Base-by-base conservation (phyloP, 2,329 filamentous ascomycete genomes). In the Coniosporium tulheliwenetii region DNA sequence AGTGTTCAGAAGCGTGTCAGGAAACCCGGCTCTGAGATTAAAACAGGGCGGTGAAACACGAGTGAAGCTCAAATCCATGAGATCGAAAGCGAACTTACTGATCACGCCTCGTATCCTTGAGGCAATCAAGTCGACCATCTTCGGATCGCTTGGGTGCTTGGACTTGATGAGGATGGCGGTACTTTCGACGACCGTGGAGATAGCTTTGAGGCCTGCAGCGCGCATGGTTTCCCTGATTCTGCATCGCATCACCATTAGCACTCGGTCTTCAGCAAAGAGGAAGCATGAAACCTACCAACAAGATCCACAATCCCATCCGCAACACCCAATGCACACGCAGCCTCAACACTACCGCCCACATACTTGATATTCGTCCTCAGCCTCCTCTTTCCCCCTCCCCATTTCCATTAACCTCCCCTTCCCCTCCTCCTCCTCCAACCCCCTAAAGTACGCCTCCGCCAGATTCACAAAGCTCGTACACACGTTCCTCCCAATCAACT, bases 151-250 rank as follows among this genome's bases (percentile, higher is more conserved):
- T 5, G 87, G 80, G 43, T 78, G 74, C 57, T 80, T 85, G 35
- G 86, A 94, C 67, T 89, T 89, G 69, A 98, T 87, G 43, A 98
- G 73, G 38, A 95, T 81, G 30, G 91, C 87, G 13, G 81, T 84
- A 41, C 82, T 87, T 43, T 85, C 79, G 39, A 95, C 73, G 19
- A 98, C 86, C 2, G 91, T 98, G 52, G 91, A 86, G 52, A 96
- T 95, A 42, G 89, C 81, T 64, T 86, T 87, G 39, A 98, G 73
- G 16, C 91, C 91, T 36, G 89, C 89, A 14, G 89, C 91, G 55
- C 84, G 82, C 91, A 98, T 98, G 0, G 91, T 98, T 64, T 96
- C 89, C 91, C 91, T 14, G 91, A 96, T 69, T 98, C 89, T 91
- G 50, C 10, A 5, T 4, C n/a, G 14, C 12, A 37, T 39, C 13